Evolutionary conservation across 192 early-diverging fungal species (phyloP).

Genomic region (Blastocladiella britannica): DNA sequence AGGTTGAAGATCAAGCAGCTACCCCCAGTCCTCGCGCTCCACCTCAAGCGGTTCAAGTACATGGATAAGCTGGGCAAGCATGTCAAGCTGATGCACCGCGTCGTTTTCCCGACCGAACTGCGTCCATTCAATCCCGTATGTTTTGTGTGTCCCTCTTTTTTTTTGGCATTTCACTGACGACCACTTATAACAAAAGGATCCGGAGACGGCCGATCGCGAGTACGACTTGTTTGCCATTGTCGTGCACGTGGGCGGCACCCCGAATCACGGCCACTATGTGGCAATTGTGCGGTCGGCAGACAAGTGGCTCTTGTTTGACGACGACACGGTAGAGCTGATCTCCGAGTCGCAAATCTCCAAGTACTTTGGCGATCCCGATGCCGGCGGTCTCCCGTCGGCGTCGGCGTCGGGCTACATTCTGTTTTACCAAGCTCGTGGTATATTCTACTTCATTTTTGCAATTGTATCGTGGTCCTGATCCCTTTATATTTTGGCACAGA

Average conservation of each 20-base stretch:
- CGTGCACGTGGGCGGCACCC: slow-evolving; percentile 88
- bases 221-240: slow-evolving; percentile 79
- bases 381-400: slow-evolving; percentile 17
- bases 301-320: slow-evolving; percentile 89
- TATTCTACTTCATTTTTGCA: too few relatives aligned
- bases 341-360: slow-evolving; percentile 34
- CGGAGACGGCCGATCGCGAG: slow-evolving; percentile 60
- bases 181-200: slow-evolving; percentile 41
- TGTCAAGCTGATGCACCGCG: slow-evolving; percentile 84
- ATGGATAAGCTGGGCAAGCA: slow-evolving; percentile 75
- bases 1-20: slow-evolving; percentile 89
- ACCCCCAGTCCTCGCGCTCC: slow-evolving; percentile 85
- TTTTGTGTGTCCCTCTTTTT: not conserved
- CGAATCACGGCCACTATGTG: slow-evolving; percentile 92
- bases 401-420: slow-evolving; percentile 46
- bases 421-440: slow-evolving; percentile 41
- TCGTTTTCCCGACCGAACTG: slow-evolving; percentile 83
- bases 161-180: not conserved
- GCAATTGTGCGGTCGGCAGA: slow-evolving; percentile 66
- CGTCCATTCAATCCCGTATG: slow-evolving; percentile 77
- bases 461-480: too few relatives aligned
- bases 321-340: slow-evolving; percentile 76
- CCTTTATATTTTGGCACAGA: too few relatives aligned
- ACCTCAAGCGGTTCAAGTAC: slow-evolving; percentile 96
- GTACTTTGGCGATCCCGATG: slow-evolving; percentile 59